A percentile compares a stretch with the other conserved stretches of the same genome.
Evolutionary conservation across 208 protist species (phyloP).

Genomic region (Acanthamoeba rhysodes): DNA sequence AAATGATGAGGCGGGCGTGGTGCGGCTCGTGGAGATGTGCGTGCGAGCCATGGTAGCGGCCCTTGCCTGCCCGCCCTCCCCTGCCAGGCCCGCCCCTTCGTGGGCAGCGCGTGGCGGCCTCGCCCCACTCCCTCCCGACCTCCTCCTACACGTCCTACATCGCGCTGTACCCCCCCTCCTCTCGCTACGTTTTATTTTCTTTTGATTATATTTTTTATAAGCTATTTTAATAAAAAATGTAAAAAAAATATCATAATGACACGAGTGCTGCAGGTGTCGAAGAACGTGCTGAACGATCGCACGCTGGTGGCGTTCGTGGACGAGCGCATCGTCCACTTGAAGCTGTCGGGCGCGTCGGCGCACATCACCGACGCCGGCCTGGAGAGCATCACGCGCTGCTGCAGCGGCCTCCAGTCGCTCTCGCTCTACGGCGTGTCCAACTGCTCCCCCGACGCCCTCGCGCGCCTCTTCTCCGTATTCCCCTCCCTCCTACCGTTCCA

Average conservation of each 20-base stretch:
- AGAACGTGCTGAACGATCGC: constrained; percentile 16
- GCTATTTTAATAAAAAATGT: too few relatives aligned
- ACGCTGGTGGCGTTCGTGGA: background rate
- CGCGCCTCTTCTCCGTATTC: background rate
- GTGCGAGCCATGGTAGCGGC: background rate
- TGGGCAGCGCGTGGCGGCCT: constrained; percentile 17
- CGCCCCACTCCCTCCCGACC: background rate
- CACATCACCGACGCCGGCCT: constrained; percentile 14
- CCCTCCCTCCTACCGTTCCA: background rate
- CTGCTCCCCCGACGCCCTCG: background rate
- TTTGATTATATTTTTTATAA: background rate
- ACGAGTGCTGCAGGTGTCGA: background rate
- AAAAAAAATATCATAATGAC: too few relatives aligned
- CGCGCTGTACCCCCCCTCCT: background rate
- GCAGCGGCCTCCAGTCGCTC: constrained; percentile 21
- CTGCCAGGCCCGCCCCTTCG: background rate
- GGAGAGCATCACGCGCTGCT: background rate
- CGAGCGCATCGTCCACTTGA: constrained; percentile 12
- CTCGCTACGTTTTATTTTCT: background rate
- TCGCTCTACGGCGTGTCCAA: constrained; percentile 10
- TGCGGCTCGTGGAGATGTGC: background rate
- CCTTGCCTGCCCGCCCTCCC: background rate
- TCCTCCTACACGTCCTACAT: background rate
- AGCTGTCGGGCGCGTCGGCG: constrained; percentile 2
- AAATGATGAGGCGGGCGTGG: background rate